These are phyloP conservation scores for Kewa caespitosa DNA, from an alignment of 179 eudicot species.

Conservation along the genomic window DNA sequence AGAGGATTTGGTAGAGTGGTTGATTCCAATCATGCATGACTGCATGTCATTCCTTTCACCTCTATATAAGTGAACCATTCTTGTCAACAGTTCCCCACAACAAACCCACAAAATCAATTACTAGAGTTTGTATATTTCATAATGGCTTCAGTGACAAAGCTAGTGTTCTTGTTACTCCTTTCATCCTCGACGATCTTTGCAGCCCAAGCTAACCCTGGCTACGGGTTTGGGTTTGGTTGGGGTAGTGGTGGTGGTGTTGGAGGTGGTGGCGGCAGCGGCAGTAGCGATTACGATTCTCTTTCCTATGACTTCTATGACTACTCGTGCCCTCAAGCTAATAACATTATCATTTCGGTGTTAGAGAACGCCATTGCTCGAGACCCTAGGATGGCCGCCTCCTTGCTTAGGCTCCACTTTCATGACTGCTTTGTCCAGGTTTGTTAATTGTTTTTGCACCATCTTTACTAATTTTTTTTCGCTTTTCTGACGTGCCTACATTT, in stretches of 20 bases:
- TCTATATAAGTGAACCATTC: conserved; percentile 26
- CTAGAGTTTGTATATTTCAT: background rate
- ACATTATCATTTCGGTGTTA: conserved; percentile 69
- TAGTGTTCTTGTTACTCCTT: conserved; percentile 23
- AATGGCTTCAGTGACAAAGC: conserved; percentile 14
- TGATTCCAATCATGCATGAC: conserved; percentile 37
- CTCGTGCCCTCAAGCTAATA: conserved; percentile 83
- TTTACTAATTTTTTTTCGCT: background rate
- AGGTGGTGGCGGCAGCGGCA: conserved; percentile 21
- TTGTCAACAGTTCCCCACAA: conserved; percentile 21
- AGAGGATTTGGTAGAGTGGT: conserved; percentile 54
- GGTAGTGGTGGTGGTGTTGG: conserved; percentile 25
- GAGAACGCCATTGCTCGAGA: conserved; percentile 56
- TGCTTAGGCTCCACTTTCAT: conserved; percentile 91
- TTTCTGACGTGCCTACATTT: background rate
- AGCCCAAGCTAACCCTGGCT: conserved; percentile 48
- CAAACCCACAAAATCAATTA: background rate
- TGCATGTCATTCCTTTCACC: background rate
- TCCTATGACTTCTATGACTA: conserved; percentile 54
- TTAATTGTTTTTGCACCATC: background rate
- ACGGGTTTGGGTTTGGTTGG: conserved; percentile 33
- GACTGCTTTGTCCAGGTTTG: conserved; percentile 94
- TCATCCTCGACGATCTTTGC: conserved; percentile 27
- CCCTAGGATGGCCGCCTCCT: conserved; percentile 85
- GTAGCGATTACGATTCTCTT: conserved; percentile 35